phyloP scores from a whole-genome alignment of 345 rosid genomes.

The Fremontodendron californicum region DNA sequence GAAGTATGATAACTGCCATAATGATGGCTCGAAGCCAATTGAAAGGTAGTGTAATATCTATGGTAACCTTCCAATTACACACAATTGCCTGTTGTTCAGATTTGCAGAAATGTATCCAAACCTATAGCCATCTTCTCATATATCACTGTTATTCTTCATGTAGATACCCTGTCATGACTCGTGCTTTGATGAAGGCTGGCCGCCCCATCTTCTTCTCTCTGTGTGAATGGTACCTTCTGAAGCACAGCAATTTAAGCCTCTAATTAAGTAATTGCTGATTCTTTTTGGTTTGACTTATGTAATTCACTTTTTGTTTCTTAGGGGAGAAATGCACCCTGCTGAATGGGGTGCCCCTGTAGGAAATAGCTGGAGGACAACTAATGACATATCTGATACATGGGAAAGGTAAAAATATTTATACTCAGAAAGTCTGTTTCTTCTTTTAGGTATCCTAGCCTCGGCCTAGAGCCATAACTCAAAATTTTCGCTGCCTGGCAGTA shows the following conservation, averaged over 20 bases:
- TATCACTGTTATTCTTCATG: constrained; percentile 1
- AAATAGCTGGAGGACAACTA: constrained; percentile 95
- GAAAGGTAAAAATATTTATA: constrained; percentile 37
- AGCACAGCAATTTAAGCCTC: not conserved
- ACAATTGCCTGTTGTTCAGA: not conserved
- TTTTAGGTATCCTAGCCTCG: too few species aligned
- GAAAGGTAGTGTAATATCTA: constrained; percentile 43
- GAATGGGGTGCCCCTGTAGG: constrained; percentile 73
- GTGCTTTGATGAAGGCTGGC: constrained; percentile 69
- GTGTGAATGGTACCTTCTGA: constrained; percentile 68
- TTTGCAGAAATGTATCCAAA: not conserved
- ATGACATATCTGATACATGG: constrained; percentile 73
- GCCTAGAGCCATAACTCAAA: not conserved
- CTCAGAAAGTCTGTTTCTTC: constrained; percentile 2
- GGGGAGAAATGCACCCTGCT: constrained; percentile 95
- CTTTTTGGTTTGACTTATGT: not conserved
- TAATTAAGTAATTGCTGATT: not conserved
- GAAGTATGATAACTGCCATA: constrained; percentile 83
- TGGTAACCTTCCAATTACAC: not conserved
- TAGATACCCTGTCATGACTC: constrained; percentile 85
- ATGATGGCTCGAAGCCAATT: constrained; percentile 52
- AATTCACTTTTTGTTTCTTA: constrained; percentile 15
- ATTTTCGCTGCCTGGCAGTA: constrained; percentile 39
- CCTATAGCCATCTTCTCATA: not conserved
- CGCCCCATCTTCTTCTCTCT: constrained; percentile 78